Evolutionary conservation across 768 basidiomycete species (phyloP).

Genomic region (Crepidotus variabilis): DNA sequence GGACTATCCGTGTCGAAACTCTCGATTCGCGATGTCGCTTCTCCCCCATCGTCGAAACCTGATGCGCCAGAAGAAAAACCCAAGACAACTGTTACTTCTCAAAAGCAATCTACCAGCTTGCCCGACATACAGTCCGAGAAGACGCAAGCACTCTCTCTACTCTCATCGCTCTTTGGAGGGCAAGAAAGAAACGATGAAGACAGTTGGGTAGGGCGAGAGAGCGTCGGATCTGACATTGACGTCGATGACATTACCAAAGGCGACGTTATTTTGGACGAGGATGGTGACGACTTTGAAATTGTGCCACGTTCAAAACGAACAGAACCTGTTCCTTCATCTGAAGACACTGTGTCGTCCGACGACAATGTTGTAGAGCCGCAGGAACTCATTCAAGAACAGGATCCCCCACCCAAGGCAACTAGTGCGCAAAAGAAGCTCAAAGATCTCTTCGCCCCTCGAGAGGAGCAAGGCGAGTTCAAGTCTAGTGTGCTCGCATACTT

Average conservation of each 20-base stretch:
- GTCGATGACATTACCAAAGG: constrained; percentile 29
- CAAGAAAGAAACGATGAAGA: constrained; percentile 32
- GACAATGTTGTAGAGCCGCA: neutral
- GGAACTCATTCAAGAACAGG: neutral
- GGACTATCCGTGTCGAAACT: neutral
- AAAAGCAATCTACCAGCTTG: neutral
- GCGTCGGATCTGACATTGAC: constrained; percentile 54
- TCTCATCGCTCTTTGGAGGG: constrained; percentile 50
- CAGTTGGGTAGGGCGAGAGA: constrained; percentile 62
- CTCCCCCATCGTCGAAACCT: neutral
- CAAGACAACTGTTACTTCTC: too few relatives aligned
- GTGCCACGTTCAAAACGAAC: constrained; percentile 27
- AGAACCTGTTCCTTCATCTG: constrained; percentile 5
- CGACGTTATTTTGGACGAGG: constrained; percentile 13
- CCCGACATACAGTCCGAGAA: constrained; percentile 37
- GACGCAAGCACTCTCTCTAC: constrained; percentile 39
- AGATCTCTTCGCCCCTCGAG: constrained; percentile 69
- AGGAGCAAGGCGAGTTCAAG: constrained; percentile 52
- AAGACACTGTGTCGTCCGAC: neutral
- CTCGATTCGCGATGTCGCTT: neutral
- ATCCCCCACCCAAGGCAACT: neutral
- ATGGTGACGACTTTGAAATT: constrained; percentile 30
- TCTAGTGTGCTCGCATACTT: neutral
- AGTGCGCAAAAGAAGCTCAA: constrained; percentile 43
- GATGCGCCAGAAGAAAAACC: too few relatives aligned